Evolutionary conservation across 441 rosid species (phyloP), one percentile per base, ranked within the genome.

Genomic region (Adansonia madagascariensis): DNA sequence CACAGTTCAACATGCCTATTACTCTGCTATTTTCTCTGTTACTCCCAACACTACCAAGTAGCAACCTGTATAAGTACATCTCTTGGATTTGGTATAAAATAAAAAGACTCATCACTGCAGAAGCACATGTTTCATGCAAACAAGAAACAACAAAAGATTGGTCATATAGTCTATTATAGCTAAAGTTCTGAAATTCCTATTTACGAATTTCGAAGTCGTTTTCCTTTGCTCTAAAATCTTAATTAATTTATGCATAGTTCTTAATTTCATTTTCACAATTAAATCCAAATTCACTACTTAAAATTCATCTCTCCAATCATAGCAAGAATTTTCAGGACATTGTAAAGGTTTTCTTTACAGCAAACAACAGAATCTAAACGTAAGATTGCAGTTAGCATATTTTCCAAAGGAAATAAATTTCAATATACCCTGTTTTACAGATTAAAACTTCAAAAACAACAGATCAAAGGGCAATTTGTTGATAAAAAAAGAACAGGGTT

Each of bases 291-390:
- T 3, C 55, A 50, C 55, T 3, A 17, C 7, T 8, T 55, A 22
- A 55, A 57, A 57, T 7, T 18, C 31, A 57, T 18, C 31, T 57
- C 8, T 11, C 27, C 11, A 4, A 57, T 20, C 27, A 18, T 57
- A 57, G 27, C 9, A 68, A 18, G 55, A 46, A 47, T 49, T 49
- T 22, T 44, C 59, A 69, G 20, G 17, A 69, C n/a, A 14, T 24
- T 18, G 43, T 43, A 18, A 17, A 43, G 31, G n/a, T 66, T 43
- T 43, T 66, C 31, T 44, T 43, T 4, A 70, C 24, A 70, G 12
- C 73, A 27, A 70, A 50, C 22, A 71, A 71, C 62, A 71, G 61
- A 71, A 71, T n/a, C 74, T 52, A 50, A 50, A 15, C 11, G 8
- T 31, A 71, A 50, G 18, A 27, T 31, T 52, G 11, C 15, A 24